phyloP scores from a whole-genome alignment of 352 stramenopile genomes.

The Phytophthora foliorum region DNA sequence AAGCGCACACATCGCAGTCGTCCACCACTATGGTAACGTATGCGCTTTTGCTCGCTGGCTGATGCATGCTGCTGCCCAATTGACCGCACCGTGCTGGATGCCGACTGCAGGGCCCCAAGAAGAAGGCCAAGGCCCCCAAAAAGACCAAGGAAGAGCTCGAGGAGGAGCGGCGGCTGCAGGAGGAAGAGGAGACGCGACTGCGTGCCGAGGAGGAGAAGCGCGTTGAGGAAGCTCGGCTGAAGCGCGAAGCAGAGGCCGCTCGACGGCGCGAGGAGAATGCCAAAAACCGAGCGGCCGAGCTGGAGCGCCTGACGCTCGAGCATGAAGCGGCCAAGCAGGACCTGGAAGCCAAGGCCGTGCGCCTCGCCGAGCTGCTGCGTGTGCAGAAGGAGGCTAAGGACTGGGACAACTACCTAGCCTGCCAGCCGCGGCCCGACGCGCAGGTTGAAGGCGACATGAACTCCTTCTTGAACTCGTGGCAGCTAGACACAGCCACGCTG shows the following conservation, averaged over 20 bases:
- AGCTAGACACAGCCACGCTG: constrained; percentile 61
- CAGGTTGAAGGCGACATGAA: constrained; percentile 85
- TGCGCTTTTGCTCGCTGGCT: neutral
- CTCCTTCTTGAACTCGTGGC: constrained; percentile 84
- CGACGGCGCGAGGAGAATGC: constrained; percentile 71
- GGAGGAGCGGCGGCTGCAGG: constrained; percentile 75
- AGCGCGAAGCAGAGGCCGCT: constrained; percentile 64
- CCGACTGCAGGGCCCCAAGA: constrained; percentile 68
- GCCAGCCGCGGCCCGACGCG: constrained; percentile 71
- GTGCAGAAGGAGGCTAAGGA: constrained; percentile 73
- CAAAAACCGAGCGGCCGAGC: constrained; percentile 69
- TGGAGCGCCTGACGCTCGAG: constrained; percentile 65
- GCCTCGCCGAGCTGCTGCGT: constrained; percentile 69
- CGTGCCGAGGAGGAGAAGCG: constrained; percentile 77
- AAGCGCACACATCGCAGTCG: neutral
- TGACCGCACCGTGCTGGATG: constrained; percentile 4
- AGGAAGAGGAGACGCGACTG: constrained; percentile 74
- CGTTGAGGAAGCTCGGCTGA: constrained; percentile 72
- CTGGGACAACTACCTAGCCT: constrained; percentile 83
- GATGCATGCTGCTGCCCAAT: neutral
- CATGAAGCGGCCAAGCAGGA: constrained; percentile 61
- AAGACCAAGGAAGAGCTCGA: constrained; percentile 88
- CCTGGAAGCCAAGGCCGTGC: constrained; percentile 67
- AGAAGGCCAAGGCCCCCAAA: constrained; percentile 81
- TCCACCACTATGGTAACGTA: constrained; percentile 21